Conservation (phyloP, 1,284 basidiomycete genomes). For the Malassezia restricta region DNA sequence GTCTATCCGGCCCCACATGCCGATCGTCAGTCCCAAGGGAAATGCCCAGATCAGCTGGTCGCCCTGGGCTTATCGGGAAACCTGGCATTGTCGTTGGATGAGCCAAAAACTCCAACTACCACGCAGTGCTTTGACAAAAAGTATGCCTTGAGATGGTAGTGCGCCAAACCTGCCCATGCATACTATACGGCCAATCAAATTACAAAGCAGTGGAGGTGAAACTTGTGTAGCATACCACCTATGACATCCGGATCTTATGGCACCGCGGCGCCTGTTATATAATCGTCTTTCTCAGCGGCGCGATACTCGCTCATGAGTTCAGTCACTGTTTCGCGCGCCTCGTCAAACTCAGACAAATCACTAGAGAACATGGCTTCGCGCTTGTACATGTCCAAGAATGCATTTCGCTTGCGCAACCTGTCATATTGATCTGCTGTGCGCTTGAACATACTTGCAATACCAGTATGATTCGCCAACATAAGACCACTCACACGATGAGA, state of each 20-base stretch:
- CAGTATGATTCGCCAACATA: slow-evolving; percentile 98
- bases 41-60: background rate
- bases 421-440: slow-evolving; percentile 94
- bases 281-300: slow-evolving; percentile 38
- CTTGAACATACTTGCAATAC: slow-evolving; percentile 72
- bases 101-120: no score
- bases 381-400: slow-evolving; percentile 94
- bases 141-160: no score
- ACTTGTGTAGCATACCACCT: no score
- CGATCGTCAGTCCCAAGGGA: background rate
- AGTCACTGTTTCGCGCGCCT: slow-evolving; percentile 38
- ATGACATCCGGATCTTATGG: no score
- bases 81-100: no score
- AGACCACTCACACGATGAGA: slow-evolving; percentile 85
- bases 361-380: slow-evolving; percentile 58
- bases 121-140: no score
- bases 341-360: slow-evolving; percentile 39
- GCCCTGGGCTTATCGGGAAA: no score
- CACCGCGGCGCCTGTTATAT: background rate
- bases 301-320: slow-evolving; percentile 43
- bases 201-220: no score
- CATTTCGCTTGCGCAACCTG: slow-evolving; percentile 71
- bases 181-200: no score
- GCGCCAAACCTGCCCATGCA: no score
- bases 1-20: background rate